Base-by-base conservation (phyloP, 768 basidiomycete species). In the Rhodotorula graminis region DNA sequence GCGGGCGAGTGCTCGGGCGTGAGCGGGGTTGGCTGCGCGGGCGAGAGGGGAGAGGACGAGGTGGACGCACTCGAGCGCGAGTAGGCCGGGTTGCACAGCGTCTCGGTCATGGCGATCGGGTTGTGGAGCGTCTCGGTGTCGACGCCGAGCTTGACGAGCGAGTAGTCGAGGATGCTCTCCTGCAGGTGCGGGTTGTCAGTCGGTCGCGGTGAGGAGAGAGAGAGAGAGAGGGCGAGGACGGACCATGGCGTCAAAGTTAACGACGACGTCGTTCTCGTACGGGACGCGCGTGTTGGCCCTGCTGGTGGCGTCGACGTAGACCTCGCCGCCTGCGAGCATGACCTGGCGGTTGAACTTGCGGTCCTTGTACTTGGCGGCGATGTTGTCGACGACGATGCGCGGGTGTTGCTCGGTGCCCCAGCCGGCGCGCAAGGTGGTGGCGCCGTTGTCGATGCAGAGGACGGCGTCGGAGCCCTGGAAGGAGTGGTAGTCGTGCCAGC, bases 111-210 rank as follows among this genome's bases (percentile, higher is more conserved):
- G 68, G 96, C 82, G 29, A 99, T 84, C 0, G 94, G 93, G 78
- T 96, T 93, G 66, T 90, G 86, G 40, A 98, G 85, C 19, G 85
- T 84, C 3, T 87, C 82, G 0, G 88, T 31, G 76, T 92, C 88
- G 72, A 97, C 88, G 4, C 92, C 92, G 21, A 99, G 85, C 64
- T 89, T 88, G 69, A 92, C 84, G 80, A 97, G 93, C 46, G 90
- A 88, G 81, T 90, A 93, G 83, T 99, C 96, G 67, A 99, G 83
- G 14, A 91, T 91, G 80, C 92, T 88, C 85, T 99, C 96, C 95
- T 97, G 84, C 77, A 21, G 31, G 33, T 7, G 15, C 14, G 23
- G 47, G 11, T 2, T 3, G 47, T 49, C 23, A 12, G 50, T 12
- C 64, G 31, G 10, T 25, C 19, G 27, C 15, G 31, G 19, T 6